phyloP scores from a whole-genome alignment of 2,329 filamentous ascomycete species.

The Colletotrichum endophyticum region DNA sequence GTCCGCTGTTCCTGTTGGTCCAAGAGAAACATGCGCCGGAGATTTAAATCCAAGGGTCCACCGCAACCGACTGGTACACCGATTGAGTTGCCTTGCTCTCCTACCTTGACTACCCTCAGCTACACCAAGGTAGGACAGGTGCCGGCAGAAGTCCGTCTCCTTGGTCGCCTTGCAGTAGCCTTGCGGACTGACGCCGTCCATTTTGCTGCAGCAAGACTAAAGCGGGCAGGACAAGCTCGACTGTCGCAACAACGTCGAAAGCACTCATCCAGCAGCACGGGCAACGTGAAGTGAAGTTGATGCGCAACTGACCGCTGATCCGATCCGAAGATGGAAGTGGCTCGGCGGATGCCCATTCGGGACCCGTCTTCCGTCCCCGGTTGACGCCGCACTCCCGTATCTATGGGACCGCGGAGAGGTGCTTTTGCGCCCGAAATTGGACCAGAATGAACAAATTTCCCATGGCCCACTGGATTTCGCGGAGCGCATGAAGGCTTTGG shows the following conservation, averaged over 20 bases:
- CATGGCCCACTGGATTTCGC: conserved; percentile 22
- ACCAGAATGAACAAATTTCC: conserved; percentile 13
- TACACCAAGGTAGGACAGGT: neutral
- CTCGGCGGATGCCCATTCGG: conserved; percentile 7
- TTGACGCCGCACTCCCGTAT: conserved; percentile 5
- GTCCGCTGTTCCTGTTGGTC: neutral
- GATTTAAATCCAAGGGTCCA: conserved; percentile 15
- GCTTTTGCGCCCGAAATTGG: conserved; percentile 16
- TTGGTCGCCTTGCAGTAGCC: neutral
- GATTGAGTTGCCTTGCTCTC: neutral
- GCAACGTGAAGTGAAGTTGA: neutral
- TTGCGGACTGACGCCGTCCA: neutral
- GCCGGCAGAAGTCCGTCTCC: neutral
- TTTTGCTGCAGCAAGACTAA: neutral
- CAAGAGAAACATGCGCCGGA: conserved; percentile 9
- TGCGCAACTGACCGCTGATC: conserved; percentile 1
- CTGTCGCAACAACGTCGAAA: neutral
- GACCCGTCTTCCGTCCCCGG: conserved; percentile 8
- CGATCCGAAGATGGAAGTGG: neutral
- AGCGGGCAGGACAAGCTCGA: neutral
- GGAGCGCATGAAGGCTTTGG: conserved; percentile 20
- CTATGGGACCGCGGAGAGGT: conserved; percentile 13
- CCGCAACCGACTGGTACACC: neutral
- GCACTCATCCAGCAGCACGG: neutral
- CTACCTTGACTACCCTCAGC: neutral